Conservation (phyloP, 371 early-diverging fungal genomes). For the Cokeromyces recurvatus region DNA sequence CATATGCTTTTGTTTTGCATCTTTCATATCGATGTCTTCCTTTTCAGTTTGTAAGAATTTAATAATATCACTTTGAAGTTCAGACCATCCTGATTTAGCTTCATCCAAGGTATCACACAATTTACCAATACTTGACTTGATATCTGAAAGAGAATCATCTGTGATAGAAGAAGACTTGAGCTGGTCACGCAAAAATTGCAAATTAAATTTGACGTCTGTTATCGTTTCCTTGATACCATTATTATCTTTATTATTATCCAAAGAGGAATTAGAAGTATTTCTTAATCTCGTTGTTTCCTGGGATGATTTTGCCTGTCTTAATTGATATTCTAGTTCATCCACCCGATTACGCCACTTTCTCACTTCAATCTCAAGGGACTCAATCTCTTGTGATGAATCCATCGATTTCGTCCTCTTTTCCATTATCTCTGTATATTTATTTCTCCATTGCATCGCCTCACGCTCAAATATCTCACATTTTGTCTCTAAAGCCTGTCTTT, state of each 20-base stretch:
- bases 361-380: constrained; percentile 14
- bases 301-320: too few relatives aligned
- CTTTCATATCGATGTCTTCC: constrained; percentile 8
- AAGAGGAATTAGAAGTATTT: constrained; percentile 1
- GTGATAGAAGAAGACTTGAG: constrained; percentile 19
- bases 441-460: constrained; percentile 22
- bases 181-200: constrained; percentile 29
- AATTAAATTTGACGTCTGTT: constrained; percentile 27
- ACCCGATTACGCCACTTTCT: constrained; percentile 17
- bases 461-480: constrained; percentile 19
- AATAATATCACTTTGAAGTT: constrained; percentile 30
- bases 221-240: constrained; percentile 19
- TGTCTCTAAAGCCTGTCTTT: constrained; percentile 13
- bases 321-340: constrained; percentile 18
- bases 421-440: constrained; percentile 6
- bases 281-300: too few relatives aligned
- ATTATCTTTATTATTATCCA: neutral
- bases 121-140: constrained; percentile 24
- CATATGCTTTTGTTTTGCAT: constrained; percentile 8
- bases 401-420: neutral
- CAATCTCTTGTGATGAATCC: neutral
- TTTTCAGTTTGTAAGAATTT: constrained; percentile 24
- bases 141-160: constrained; percentile 23
- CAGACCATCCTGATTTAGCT: constrained; percentile 27
- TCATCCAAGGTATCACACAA: constrained; percentile 25